Conservation (phyloP, 208 protist genomes). For the Strigomonas culicis region DNA sequence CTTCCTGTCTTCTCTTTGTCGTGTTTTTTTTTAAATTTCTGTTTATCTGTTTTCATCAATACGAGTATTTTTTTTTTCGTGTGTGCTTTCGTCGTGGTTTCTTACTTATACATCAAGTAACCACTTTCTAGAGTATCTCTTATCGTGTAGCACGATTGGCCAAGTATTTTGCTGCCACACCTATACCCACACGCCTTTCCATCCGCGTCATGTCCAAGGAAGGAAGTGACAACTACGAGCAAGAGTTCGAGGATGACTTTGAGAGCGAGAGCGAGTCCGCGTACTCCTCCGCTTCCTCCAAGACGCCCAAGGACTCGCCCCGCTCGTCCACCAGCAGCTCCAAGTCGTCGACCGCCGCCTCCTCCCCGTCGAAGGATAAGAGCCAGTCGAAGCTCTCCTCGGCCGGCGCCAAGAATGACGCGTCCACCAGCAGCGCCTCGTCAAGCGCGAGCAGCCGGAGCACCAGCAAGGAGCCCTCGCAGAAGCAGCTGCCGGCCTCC, state of each 20-base stretch:
- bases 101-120: background rate
- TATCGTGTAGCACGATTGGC: no score
- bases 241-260: conserved; percentile 42
- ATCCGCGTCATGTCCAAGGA: conserved; percentile 6
- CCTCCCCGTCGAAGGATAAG: background rate
- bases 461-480: background rate
- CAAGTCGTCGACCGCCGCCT: background rate
- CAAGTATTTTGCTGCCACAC: conserved; percentile 6
- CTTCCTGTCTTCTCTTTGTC: no score
- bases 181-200: conserved; percentile 10
- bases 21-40: conserved; percentile 15
- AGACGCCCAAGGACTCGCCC: background rate
- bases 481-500: background rate
- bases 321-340: background rate
- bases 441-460: background rate
- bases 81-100: background rate
- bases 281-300: conserved; percentile 5
- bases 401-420: background rate
- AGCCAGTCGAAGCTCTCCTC: background rate
- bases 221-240: conserved; percentile 21
- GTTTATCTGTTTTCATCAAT: background rate
- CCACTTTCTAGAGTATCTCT: background rate
- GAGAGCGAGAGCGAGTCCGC: conserved; percentile 21
- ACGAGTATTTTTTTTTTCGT: background rate
- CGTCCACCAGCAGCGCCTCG: background rate